Evolutionary conservation across 73 alveolate genomes (phyloP).

Genomic region (Symbiodinium pilosum): DNA sequence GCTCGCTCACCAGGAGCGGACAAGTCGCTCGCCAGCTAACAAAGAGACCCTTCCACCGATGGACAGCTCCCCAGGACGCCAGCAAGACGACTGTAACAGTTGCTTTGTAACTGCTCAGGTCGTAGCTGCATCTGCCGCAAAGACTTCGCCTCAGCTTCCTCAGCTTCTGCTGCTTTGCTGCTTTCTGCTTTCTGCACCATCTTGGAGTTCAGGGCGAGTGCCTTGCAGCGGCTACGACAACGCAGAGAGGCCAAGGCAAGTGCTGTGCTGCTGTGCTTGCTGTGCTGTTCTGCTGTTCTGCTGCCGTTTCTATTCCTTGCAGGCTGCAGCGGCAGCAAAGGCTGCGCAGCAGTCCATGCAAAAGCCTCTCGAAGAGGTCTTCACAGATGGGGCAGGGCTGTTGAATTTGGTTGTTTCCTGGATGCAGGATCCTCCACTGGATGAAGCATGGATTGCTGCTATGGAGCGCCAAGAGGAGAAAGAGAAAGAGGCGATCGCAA

Average conservation of each 20-base stretch:
- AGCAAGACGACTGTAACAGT: too few species aligned
- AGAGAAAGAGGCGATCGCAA: not conserved
- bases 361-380: not conserved
- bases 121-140: too few species aligned
- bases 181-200: too few species aligned
- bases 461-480: not conserved
- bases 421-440: not conserved
- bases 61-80: too few species aligned
- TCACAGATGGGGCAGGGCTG: not conserved
- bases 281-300: too few species aligned
- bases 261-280: too few species aligned
- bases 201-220: constrained; percentile 84
- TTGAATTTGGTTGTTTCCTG: not conserved
- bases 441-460: not conserved
- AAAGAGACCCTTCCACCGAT: too few species aligned
- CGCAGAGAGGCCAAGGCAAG: constrained; percentile 87
- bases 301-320: not conserved
- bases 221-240: constrained; percentile 77
- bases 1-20: too few species aligned
- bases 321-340: not conserved
- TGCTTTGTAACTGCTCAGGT: too few species aligned
- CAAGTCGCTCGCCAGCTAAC: too few species aligned
- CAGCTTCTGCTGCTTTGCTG: too few species aligned
- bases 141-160: too few species aligned
- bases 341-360: not conserved